phyloP scores from a whole-genome alignment of 305 asterid genomes.

The Nicotiana rustica region DNA sequence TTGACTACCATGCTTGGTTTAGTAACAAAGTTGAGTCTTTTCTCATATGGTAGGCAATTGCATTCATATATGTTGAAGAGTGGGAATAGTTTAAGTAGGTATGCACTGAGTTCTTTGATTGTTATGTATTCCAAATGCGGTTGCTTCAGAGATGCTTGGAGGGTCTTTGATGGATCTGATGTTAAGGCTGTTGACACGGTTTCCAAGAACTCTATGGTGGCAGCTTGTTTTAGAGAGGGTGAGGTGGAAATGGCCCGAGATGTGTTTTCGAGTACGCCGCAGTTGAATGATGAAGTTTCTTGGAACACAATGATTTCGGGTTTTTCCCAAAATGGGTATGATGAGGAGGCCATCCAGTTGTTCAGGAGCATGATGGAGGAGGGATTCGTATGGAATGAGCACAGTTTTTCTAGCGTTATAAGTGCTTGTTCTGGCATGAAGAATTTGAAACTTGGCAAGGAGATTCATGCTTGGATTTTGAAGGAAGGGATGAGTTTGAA shows the following conservation, averaged over 20 bases:
- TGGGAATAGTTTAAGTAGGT: conserved; percentile 65
- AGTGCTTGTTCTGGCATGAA: conserved; percentile 68
- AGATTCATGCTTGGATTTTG: conserved; percentile 72
- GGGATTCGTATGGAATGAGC: conserved; percentile 70
- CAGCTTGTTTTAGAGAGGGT: conserved; percentile 90
- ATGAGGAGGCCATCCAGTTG: conserved; percentile 61
- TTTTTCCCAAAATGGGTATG: conserved; percentile 66
- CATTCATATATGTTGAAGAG: conserved; percentile 83
- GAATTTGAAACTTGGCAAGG: conserved; percentile 70
- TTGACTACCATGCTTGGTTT: conserved; percentile 80
- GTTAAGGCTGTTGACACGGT: conserved; percentile 56
- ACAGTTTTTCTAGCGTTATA: conserved; percentile 67
- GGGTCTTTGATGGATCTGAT: conserved; percentile 51
- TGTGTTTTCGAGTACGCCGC: conserved; percentile 54
- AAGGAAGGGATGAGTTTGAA: conserved; percentile 60
- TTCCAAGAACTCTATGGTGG: conserved; percentile 76
- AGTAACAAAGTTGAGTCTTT: conserved; percentile 57
- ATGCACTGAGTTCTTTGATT: conserved; percentile 75
- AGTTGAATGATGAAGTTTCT: conserved; percentile 67
- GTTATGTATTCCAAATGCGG: conserved; percentile 92
- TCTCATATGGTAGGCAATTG: conserved; percentile 65
- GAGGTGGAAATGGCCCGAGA: conserved; percentile 63
- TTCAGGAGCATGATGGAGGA: conserved; percentile 59
- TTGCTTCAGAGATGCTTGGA: conserved; percentile 56
- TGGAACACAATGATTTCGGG: conserved; percentile 93